These are phyloP conservation scores for Solanum chiquidenum DNA, from an alignment of 257 asterid genomes.

Conservation along the genomic window DNA sequence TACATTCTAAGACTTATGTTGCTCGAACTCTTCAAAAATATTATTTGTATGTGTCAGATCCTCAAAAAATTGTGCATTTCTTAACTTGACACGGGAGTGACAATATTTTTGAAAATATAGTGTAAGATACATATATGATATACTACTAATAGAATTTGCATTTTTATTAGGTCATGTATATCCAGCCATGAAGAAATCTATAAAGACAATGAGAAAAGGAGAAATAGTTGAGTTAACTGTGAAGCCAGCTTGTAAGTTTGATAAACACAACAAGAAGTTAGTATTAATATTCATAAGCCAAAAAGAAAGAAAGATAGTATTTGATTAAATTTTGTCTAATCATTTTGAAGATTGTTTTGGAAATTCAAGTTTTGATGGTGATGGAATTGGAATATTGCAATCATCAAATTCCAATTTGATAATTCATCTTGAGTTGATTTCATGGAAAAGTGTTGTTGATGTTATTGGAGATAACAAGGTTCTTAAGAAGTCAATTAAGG, in stretches of 20 bases:
- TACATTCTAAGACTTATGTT: background rate
- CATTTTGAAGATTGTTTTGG: background rate
- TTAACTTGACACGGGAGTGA: background rate
- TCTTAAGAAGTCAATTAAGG: conserved; percentile 31
- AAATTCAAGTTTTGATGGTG: conserved; percentile 21
- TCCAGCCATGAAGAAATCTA: conserved; percentile 48
- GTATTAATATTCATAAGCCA: background rate
- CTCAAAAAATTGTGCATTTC: background rate
- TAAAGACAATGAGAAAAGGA: conserved; percentile 59
- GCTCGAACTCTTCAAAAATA: background rate
- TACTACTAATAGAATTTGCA: background rate
- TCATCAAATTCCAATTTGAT: conserved; percentile 19
- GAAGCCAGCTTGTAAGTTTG: conserved; percentile 40
- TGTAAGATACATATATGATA: background rate
- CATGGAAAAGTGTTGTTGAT: conserved; percentile 47
- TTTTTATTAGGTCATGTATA: conserved; percentile 29
- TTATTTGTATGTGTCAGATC: background rate
- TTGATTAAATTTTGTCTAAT: background rate
- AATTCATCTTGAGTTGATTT: conserved; percentile 39
- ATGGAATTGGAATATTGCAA: conserved; percentile 7
- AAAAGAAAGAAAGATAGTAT: background rate
- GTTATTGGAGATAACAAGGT: conserved; percentile 36
- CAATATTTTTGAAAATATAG: background rate
- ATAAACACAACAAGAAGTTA: background rate
- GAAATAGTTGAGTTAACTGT: conserved; percentile 52